Percentiles rank a stretch among this genome's conserved stretches.
These are phyloP conservation scores for Thielaviopsis euricoi DNA, from an alignment of 2,329 filamentous ascomycete species.

Conservation along the genomic window DNA sequence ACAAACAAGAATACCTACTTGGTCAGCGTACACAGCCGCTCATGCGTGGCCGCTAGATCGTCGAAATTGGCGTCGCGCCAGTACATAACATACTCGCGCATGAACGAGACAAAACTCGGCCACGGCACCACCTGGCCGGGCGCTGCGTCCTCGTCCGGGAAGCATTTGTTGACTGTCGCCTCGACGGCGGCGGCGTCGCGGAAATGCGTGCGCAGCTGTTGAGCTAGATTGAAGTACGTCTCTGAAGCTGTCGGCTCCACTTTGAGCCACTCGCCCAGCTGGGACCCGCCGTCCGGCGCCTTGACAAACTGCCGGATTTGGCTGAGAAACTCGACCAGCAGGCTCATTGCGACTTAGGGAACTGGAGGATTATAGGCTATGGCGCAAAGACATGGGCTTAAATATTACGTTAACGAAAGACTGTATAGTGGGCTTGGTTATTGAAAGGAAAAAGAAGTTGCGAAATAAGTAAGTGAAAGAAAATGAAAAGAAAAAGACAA, in stretches of 20 bases:
- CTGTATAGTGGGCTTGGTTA: not conserved
- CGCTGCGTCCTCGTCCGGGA: constrained; percentile 41
- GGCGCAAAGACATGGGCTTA: not conserved
- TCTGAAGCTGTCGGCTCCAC: constrained; percentile 56
- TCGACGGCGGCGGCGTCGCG: constrained; percentile 35
- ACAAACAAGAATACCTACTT: constrained; percentile 38
- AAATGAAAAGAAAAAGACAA: not conserved
- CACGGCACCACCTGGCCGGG: constrained; percentile 51
- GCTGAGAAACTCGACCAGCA: constrained; percentile 50
- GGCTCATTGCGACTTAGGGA: constrained; percentile 31
- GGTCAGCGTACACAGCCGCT: constrained; percentile 54
- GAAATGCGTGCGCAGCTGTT: constrained; percentile 47
- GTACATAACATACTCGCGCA: constrained; percentile 67
- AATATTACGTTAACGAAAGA: not conserved
- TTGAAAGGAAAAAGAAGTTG: not conserved
- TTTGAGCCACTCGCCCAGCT: constrained; percentile 52
- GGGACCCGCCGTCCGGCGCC: constrained; percentile 40
- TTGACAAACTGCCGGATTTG: constrained; percentile 45
- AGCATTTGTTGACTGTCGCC: constrained; percentile 41
- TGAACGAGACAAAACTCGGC: constrained; percentile 62
- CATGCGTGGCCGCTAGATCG: constrained; percentile 59
- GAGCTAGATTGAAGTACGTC: constrained; percentile 50
- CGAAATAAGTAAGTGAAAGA: not conserved
- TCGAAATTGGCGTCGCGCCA: constrained; percentile 65
- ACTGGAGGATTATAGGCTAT: not conserved